phyloP scores from a whole-genome alignment of 768 basidiomycete genomes.

The Termitomyces sp. region DNA sequence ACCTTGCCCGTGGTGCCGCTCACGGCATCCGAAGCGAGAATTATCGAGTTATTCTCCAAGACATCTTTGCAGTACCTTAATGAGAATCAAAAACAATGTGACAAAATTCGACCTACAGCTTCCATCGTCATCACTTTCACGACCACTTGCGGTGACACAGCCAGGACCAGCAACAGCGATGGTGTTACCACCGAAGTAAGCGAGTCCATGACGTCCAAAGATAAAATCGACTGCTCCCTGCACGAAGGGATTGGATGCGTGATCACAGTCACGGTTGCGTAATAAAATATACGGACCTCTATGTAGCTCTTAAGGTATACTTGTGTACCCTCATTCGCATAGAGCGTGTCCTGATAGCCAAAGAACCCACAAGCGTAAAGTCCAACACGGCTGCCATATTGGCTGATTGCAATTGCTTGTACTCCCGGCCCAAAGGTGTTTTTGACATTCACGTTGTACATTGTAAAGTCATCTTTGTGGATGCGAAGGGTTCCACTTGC shows the following conservation, averaged over 20 bases:
- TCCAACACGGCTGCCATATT: constrained; percentile 40
- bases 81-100: background rate
- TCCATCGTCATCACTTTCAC: constrained; percentile 34
- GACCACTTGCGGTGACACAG: constrained; percentile 43
- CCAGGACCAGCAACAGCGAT: constrained; percentile 39
- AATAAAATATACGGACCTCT: constrained; percentile 23
- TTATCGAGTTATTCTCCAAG: constrained; percentile 37
- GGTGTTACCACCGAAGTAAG: constrained; percentile 45
- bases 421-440: constrained; percentile 39
- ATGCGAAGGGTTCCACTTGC: constrained; percentile 42
- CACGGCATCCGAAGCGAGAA: constrained; percentile 33
- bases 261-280: background rate
- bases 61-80: constrained; percentile 24
- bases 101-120: constrained; percentile 31
- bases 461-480: constrained; percentile 39
- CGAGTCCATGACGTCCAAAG: constrained; percentile 37
- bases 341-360: constrained; percentile 44
- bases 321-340: constrained; percentile 40
- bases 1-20: constrained; percentile 29
- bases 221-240: constrained; percentile 48
- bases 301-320: constrained; percentile 43
- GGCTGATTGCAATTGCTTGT: constrained; percentile 46
- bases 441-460: constrained; percentile 47
- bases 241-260: background rate
- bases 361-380: constrained; percentile 41